Conservation (phyloP, 1,139 yeast genomes). For the Sugiyamaella neomexicana region DNA sequence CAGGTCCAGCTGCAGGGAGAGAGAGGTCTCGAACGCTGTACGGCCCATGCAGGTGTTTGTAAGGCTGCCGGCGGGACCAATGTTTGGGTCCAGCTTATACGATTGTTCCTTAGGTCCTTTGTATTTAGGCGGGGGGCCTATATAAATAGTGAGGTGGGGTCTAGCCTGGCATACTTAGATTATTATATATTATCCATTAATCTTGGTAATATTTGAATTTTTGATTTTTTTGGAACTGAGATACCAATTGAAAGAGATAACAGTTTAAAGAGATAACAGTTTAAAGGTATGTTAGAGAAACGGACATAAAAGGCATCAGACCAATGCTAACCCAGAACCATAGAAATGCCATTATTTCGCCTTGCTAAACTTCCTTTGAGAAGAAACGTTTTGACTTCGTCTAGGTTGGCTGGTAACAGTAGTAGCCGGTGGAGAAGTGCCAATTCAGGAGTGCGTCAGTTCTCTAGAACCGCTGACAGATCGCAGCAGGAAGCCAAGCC, state of each 20-base stretch:
- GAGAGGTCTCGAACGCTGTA: constrained; percentile 8
- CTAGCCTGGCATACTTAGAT: background rate
- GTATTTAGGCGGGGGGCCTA: background rate
- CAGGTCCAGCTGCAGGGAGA: constrained; percentile 12
- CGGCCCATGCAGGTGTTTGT: background rate
- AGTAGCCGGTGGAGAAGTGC: background rate
- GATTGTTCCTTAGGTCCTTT: constrained; percentile 2
- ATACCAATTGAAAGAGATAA: no score
- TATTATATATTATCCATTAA: no score
- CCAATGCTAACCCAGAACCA: background rate
- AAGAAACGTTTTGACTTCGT: background rate
- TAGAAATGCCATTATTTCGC: constrained; percentile 20
- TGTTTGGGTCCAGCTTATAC: no score
- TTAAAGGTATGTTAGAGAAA: constrained; percentile 5
- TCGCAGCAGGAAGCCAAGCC: constrained; percentile 17
- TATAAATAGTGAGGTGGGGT: constrained; percentile 6
- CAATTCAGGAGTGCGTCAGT: constrained; percentile 4
- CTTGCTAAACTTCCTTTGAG: constrained; percentile 20
- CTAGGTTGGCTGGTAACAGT: constrained; percentile 4
- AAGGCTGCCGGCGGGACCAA: constrained; percentile 8
- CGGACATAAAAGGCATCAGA: background rate
- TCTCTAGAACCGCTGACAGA: constrained; percentile 10
- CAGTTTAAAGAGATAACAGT: no score
- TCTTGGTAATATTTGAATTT: background rate
- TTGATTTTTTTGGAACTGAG: background rate